Percentiles rank a stretch among this genome's conserved stretches.
phyloP scores from a whole-genome alignment of 139 green algal genomes.

The Coelastrella sp. region DNA sequence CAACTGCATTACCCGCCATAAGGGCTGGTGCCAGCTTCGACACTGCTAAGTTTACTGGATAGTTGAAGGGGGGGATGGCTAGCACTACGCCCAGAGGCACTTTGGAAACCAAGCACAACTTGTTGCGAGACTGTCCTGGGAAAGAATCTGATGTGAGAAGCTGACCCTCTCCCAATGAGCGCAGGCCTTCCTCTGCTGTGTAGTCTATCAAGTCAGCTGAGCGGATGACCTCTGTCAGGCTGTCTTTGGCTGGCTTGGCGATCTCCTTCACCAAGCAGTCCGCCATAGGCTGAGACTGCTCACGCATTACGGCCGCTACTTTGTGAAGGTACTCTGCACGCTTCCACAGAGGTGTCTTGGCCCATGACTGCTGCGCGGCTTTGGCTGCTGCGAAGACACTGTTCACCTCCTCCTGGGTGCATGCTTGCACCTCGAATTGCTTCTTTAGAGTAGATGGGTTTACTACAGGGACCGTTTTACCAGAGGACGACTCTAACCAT shows the following conservation, averaged over 20 bases:
- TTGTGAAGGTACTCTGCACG: constrained; percentile 86
- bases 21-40: constrained; percentile 95
- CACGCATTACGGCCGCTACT: constrained; percentile 79
- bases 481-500: constrained; percentile 81
- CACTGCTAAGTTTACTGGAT: constrained; percentile 96
- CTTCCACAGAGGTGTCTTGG: constrained; percentile 90
- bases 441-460: constrained; percentile 82
- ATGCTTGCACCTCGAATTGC: constrained; percentile 88
- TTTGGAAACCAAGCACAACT: constrained; percentile 91
- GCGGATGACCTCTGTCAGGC: constrained; percentile 82
- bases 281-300: constrained; percentile 89
- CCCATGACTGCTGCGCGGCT: constrained; percentile 88
- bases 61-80: constrained; percentile 98
- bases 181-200: constrained; percentile 93
- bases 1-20: constrained; percentile 96
- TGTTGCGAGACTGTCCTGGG: constrained; percentile 90
- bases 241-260: constrained; percentile 92
- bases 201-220: constrained; percentile 94
- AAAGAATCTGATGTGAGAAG: constrained; percentile 92
- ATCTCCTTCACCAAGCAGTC: constrained; percentile 92
- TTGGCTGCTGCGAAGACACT: constrained; percentile 81
- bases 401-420: constrained; percentile 93
- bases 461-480: constrained; percentile 76
- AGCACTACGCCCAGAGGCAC: constrained; percentile 94
- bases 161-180: constrained; percentile 86